Percentiles rank a stretch among this genome's conserved stretches.
These are phyloP conservation scores for Hysterangium stoloniferum DNA, from an alignment of 768 basidiomycete genomes.

Conservation along the genomic window DNA sequence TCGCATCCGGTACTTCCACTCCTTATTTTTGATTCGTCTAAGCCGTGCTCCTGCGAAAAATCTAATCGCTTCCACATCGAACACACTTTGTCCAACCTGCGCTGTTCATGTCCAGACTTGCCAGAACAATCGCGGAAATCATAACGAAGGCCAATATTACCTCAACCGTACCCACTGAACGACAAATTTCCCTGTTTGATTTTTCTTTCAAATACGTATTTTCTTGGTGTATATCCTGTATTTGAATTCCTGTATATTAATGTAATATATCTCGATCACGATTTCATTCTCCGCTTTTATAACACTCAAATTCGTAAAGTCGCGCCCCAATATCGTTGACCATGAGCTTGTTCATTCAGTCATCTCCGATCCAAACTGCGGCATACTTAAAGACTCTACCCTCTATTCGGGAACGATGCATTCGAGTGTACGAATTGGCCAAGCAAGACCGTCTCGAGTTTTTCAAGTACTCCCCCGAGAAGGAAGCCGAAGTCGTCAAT, in stretches of 20 bases:
- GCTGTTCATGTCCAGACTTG: not conserved
- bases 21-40: not conserved
- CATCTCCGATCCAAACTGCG: slow-evolving; percentile 7
- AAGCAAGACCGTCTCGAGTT: slow-evolving; percentile 68
- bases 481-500: slow-evolving; percentile 56
- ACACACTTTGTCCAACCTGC: slow-evolving; percentile 8
- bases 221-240: not conserved
- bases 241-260: not conserved
- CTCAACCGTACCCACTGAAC: not conserved
- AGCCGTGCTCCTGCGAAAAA: not conserved
- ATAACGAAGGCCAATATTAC: not conserved
- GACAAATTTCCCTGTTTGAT: not conserved
- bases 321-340: not conserved
- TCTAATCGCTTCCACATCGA: not conserved
- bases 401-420: slow-evolving; percentile 84
- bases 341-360: not conserved
- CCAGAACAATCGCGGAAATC: slow-evolving; percentile 6
- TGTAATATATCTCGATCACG: not conserved
- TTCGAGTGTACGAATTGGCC: slow-evolving; percentile 71
- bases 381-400: slow-evolving; percentile 78
- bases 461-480: slow-evolving; percentile 78
- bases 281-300: not conserved
- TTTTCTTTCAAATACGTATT: not conserved
- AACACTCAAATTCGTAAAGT: not conserved
- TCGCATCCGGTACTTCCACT: not conserved